Evolutionary conservation across 495 filamentous ascomycete genomes (phyloP).

Genomic region (Friedmanniomyces endolithicus): DNA sequence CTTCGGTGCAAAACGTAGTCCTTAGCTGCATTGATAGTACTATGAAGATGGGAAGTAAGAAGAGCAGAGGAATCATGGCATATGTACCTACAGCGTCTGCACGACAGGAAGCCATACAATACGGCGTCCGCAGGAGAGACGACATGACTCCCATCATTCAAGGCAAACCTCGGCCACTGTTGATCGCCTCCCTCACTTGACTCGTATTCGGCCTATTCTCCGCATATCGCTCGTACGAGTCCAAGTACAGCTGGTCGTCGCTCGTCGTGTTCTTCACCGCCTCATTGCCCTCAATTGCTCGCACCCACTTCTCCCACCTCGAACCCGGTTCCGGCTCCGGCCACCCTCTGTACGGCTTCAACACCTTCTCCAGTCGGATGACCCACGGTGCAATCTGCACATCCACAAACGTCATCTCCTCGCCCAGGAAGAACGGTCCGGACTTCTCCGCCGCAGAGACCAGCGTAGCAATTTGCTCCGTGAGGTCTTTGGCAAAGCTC

Average conservation of each 20-base stretch:
- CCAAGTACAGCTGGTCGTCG: conserved; percentile 40
- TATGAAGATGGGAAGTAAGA: no score
- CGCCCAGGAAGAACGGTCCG: conserved; percentile 44
- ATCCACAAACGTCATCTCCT: conserved; percentile 36
- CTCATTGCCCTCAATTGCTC: conserved; percentile 66
- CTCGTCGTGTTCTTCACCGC: conserved; percentile 70
- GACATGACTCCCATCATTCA: conserved; percentile 5
- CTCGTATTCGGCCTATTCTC: conserved; percentile 29
- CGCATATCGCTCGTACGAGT: conserved; percentile 29
- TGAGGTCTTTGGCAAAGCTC: conserved; percentile 51
- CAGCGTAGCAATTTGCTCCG: conserved; percentile 55
- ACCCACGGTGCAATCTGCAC: conserved; percentile 84
- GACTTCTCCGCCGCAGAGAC: conserved; percentile 54
- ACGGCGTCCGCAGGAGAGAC: no score
- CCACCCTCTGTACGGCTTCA: conserved; percentile 74
- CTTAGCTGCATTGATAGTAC: no score
- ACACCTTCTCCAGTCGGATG: conserved; percentile 57
- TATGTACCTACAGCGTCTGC: no score
- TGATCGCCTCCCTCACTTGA: conserved; percentile 25
- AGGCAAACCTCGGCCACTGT: conserved; percentile 22
- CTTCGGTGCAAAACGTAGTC: no score
- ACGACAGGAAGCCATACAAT: no score
- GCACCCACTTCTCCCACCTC: conserved; percentile 65
- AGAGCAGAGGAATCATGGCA: no score
- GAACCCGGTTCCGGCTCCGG: conserved; percentile 54